Evolutionary conservation across 73 alveolate genomes (phyloP).

Genomic region (Paramecium biaurelia): DNA sequence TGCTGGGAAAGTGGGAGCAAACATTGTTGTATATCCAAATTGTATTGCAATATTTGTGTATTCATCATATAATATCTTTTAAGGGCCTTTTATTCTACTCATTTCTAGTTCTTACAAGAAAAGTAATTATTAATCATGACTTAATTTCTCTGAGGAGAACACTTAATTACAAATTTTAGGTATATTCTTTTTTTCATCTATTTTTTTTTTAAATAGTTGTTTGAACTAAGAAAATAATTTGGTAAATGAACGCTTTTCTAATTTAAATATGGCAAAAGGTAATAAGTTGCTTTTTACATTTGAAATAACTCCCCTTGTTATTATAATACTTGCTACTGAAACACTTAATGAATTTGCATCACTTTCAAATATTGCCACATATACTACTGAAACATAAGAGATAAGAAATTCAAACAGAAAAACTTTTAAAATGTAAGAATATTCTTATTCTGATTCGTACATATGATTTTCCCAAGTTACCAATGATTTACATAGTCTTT

Average conservation of each 20-base stretch:
- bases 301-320: slow-evolving; percentile 32
- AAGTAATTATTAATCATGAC: not conserved
- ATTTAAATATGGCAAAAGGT: not conserved
- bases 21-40: slow-evolving; percentile 43
- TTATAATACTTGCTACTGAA: slow-evolving; percentile 16
- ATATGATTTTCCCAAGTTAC: slow-evolving; percentile 34
- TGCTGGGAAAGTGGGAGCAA: slow-evolving; percentile 41
- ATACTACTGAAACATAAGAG: not conserved
- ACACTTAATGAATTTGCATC: not conserved
- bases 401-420: slow-evolving; percentile 8
- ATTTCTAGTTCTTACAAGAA: not conserved
- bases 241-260: not conserved
- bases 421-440: not conserved
- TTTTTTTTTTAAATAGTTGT: not conserved
- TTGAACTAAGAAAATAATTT: not conserved
- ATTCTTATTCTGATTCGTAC: slow-evolving; percentile 39
- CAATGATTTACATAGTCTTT: slow-evolving; percentile 20
- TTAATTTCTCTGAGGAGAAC: not conserved
- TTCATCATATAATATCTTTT: slow-evolving; percentile 31
- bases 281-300: not conserved
- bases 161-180: not conserved
- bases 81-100: not conserved
- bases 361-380: slow-evolving; percentile 31
- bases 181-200: not conserved
- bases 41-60: slow-evolving; percentile 20